Evolutionary conservation across 2,329 filamentous ascomycete species (phyloP).

Genomic region (Truncatella angustata): DNA sequence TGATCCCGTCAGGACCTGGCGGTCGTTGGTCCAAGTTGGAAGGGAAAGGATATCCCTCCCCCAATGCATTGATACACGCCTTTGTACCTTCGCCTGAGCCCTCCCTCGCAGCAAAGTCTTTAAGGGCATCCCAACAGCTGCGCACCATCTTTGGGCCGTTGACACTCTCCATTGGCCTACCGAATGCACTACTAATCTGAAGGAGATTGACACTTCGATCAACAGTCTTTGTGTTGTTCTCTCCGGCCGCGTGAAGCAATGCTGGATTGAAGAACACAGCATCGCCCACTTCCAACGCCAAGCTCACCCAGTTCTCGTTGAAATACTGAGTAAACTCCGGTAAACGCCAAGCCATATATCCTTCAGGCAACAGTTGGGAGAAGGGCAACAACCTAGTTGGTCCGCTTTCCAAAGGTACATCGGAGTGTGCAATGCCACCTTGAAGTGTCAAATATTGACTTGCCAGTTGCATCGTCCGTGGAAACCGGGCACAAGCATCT

Average conservation of each 20-base stretch:
- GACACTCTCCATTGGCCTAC: slow-evolving; percentile 62
- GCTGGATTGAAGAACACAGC: slow-evolving; percentile 65
- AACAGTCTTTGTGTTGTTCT: slow-evolving; percentile 47
- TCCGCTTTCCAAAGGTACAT: slow-evolving; percentile 57
- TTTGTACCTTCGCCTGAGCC: background rate
- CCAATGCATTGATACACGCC: slow-evolving; percentile 39
- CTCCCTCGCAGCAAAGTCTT: slow-evolving; percentile 7
- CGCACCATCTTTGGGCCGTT: slow-evolving; percentile 49
- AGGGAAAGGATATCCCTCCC: slow-evolving; percentile 57
- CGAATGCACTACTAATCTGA: slow-evolving; percentile 61
- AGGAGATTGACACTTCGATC: slow-evolving; percentile 59
- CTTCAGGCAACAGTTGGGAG: slow-evolving; percentile 54
- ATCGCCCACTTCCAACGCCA: slow-evolving; percentile 55
- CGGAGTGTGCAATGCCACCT: slow-evolving; percentile 60
- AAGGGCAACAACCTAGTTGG: slow-evolving; percentile 62
- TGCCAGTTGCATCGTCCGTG: slow-evolving; percentile 50
- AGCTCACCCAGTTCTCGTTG: slow-evolving; percentile 46
- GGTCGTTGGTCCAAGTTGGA: slow-evolving; percentile 54
- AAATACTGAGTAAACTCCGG: slow-evolving; percentile 55
- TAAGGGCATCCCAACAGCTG: slow-evolving; percentile 40
- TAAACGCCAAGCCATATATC: slow-evolving; percentile 56
- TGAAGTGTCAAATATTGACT: slow-evolving; percentile 60
- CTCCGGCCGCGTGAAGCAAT: slow-evolving; percentile 61
- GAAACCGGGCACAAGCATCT: slow-evolving; percentile 43
- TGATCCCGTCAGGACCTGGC: slow-evolving; percentile 53